Percentiles rank a stretch among this genome's conserved stretches.
phyloP scores from a whole-genome alignment of 2,329 filamentous ascomycete species.

The Phoma sp. region DNA sequence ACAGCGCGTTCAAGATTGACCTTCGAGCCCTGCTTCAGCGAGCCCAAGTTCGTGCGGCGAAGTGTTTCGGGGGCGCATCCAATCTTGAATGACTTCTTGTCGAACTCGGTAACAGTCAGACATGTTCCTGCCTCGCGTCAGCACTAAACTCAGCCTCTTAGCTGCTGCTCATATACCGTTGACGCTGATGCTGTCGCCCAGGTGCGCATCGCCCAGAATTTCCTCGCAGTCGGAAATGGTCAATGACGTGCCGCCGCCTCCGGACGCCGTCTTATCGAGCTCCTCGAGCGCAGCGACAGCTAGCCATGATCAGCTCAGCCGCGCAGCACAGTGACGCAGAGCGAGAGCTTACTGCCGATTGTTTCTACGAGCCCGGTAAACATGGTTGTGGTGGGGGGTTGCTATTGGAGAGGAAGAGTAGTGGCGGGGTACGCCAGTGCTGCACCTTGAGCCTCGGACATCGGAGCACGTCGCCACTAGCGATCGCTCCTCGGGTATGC shows the following conservation, averaged over 20 bases:
- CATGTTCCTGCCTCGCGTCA: slow-evolving; percentile 67
- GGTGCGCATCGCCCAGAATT: slow-evolving; percentile 82
- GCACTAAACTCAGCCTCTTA: background rate
- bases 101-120: slow-evolving; percentile 84
- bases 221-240: slow-evolving; percentile 78
- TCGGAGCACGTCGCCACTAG: too few species aligned
- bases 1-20: slow-evolving; percentile 97
- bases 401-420: slow-evolving; percentile 19
- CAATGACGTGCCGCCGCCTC: slow-evolving; percentile 84
- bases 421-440: slow-evolving; percentile 32
- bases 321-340: slow-evolving; percentile 7
- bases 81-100: slow-evolving; percentile 75
- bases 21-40: slow-evolving; percentile 67
- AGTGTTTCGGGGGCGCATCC: slow-evolving; percentile 95
- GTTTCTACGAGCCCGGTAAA: slow-evolving; percentile 76
- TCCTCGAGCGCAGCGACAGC: slow-evolving; percentile 83
- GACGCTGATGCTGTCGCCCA: slow-evolving; percentile 93
- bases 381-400: slow-evolving; percentile 63
- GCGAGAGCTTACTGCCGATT: slow-evolving; percentile 76
- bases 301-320: slow-evolving; percentile 54
- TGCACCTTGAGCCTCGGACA: slow-evolving; percentile 30
- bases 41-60: slow-evolving; percentile 91
- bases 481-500: slow-evolving; percentile 26
- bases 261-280: slow-evolving; percentile 74
- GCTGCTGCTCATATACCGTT: slow-evolving; percentile 69